Base-by-base conservation (phyloP, 306 rosid genomes). In the Cucurbita moschata region DNA sequence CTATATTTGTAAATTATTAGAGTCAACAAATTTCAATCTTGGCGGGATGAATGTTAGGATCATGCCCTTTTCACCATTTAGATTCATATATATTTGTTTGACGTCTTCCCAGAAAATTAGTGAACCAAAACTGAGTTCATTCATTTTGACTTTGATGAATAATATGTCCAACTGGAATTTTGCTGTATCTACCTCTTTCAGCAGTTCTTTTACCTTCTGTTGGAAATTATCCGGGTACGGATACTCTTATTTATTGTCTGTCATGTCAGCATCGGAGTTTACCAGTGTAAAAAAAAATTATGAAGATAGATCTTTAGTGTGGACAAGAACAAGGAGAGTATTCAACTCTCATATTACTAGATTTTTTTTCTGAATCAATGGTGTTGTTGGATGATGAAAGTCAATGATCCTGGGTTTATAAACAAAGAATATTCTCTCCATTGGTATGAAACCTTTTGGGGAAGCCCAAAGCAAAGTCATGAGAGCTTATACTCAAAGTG, bases 1-100 rank as follows among this genome's bases (percentile, higher is more conserved):
- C 68, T 81, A 46, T 77, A 73, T 71, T 56, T 90, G 90, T 93
- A 90, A 71, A 88, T 90, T 85, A 64, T 66, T 83, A 43, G 84
- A 76, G 81, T 71, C 54, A 69, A 38, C 79, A 39, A 68, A 35
- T 74, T 75, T 79, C 74, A 77, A 72, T 51, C 40, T 51, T 75
- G 70, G 82, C 79, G 75, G 81, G 85, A 77, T 76, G 76, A 76
- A 58, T 52, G 74, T 38, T 80, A 75, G 82, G 79, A 73, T 77
- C 72, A 57, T 57, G 58, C 73, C 86, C 56, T 40, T 67, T 63
- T 73, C 57, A 6, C 38, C 46, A 26, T 12, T 42, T 76, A 55
- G 54, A 70, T 70, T 70, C 59, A 30, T 16, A 49, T 69, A 70
- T 70, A 50, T 70, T 70, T 51, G 37, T 15, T 38, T 50, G 49